Base-by-base conservation (phyloP, 306 rosid species). In the Dalbergia cultrata region DNA sequence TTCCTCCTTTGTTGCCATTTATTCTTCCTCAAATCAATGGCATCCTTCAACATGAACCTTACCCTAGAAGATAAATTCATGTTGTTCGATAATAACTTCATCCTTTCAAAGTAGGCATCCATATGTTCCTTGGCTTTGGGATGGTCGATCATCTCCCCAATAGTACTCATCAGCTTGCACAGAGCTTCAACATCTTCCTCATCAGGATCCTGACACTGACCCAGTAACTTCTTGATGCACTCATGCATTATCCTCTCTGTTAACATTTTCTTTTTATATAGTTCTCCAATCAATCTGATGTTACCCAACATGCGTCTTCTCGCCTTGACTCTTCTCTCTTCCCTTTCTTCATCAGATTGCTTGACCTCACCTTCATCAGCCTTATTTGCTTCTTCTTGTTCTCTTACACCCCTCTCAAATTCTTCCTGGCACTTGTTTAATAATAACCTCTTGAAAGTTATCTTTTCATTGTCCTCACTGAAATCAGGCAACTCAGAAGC, bases 381-480 rank as follows among this genome's bases (percentile, higher is more conserved):
- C 79, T 93, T 90, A 49, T 95, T 82, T 18, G 99, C 99, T 86
- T 95, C 99, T 74, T 90, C 94, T 78, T 95, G 90, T 65, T 95
- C 99, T 85, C 91, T 89, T 84, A 87, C 99, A 75, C 97, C 99
- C 78, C 94, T 90, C 90, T 95, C 99, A 89, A 95, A 95, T 79
- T 95, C 99, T 79, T 91, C 98, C 80, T 95, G 99, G 77, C 98
- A 95, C 90, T 91, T 93, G 76, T 95, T 92, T n/a, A 95, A 86
- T 57, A 95, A 80, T 81, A 91, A 84, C 76, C 98, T 90, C 87
- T 90, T 95, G 31, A 95, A 95, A 60, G 99, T 95, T 64, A 95
- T 85, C 86, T 91, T 95, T 70, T 91, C 94, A 81, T 93, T 87
- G 81, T 89, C 91, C 69, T 91, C 89, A 74, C 88, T 89, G 63